phyloP scores from a whole-genome alignment of 768 basidiomycete genomes.

The Trametes coccinea region DNA sequence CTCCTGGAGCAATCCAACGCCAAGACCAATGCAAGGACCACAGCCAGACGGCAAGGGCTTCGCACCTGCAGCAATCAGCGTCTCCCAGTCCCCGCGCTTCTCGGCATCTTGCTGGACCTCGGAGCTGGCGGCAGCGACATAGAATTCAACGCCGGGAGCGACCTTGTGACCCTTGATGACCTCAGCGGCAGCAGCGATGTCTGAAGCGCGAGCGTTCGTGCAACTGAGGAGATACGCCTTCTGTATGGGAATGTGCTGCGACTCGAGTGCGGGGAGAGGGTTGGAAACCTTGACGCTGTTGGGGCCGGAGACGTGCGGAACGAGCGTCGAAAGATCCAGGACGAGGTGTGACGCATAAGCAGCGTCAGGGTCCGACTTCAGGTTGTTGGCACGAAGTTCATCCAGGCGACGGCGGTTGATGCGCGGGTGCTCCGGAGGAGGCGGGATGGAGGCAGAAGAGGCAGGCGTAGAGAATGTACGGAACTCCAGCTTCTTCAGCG shows the following conservation, averaged over 20 bases:
- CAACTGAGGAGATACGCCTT: conserved; percentile 99
- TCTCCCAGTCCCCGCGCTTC: conserved; percentile 81
- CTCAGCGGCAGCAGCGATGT: conserved; percentile 89
- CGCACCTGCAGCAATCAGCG: conserved; percentile 84
- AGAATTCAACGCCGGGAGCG: conserved; percentile 91
- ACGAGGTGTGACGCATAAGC: conserved; percentile 85
- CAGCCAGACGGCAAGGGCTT: conserved; percentile 94
- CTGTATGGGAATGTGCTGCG: conserved; percentile 75
- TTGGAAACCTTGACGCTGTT: conserved; percentile 98
- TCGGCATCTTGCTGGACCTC: conserved; percentile 91
- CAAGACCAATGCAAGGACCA: conserved; percentile 97
- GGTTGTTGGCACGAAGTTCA: conserved; percentile 51
- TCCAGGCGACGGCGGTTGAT: conserved; percentile 76
- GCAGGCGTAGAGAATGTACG: conserved; percentile 66
- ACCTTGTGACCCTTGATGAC: conserved; percentile 82
- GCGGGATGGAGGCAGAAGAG: conserved; percentile 53
- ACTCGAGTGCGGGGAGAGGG: conserved; percentile 81
- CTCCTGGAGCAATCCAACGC: conserved; percentile 89
- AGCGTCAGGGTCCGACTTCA: conserved; percentile 74
- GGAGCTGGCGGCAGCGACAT: conserved; percentile 94
- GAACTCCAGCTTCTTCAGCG: conserved; percentile 70
- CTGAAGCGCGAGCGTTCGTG: conserved; percentile 95
- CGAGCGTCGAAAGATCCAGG: conserved; percentile 90
- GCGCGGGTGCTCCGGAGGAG: conserved; percentile 81
- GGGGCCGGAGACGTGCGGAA: conserved; percentile 95